Percentiles rank a stretch among this genome's conserved stretches.
These are phyloP conservation scores for Chondrus crispus DNA, from an alignment of 23 red algal genomes.

Conservation along the genomic window DNA sequence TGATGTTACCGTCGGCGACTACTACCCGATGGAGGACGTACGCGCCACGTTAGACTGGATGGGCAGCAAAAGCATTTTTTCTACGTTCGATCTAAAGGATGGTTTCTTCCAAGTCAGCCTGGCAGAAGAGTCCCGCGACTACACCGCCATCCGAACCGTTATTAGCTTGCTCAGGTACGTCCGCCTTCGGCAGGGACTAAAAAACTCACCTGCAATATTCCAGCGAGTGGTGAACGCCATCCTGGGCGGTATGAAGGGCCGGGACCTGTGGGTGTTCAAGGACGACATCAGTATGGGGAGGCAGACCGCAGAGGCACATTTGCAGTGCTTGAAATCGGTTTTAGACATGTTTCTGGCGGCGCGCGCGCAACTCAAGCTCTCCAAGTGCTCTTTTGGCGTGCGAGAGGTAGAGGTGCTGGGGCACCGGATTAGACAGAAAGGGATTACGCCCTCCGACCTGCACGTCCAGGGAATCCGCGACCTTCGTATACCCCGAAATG, in stretches of 20 bases:
- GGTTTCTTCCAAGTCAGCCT: slow-evolving; percentile 25
- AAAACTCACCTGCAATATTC: neutral
- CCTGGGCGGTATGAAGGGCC: neutral
- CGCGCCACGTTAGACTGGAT: slow-evolving; percentile 1
- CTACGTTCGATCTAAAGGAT: slow-evolving; percentile 33
- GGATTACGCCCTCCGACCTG: neutral
- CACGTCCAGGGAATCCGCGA: neutral
- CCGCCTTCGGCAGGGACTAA: slow-evolving; percentile 26
- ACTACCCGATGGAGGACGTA: slow-evolving; percentile 15
- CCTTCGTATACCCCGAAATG: neutral
- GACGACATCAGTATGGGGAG: neutral
- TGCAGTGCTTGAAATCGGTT: neutral
- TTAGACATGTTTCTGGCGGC: neutral
- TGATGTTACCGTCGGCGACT: neutral
- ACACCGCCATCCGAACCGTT: neutral
- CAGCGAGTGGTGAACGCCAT: slow-evolving; percentile 23
- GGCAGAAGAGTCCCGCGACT: neutral
- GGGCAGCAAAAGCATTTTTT: slow-evolving; percentile 5
- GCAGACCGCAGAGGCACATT: neutral
- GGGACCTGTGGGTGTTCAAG: neutral
- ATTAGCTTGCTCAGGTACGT: neutral
- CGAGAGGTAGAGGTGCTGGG: neutral
- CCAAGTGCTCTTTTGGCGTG: slow-evolving; percentile 10
- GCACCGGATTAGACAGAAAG: neutral
- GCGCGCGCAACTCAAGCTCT: neutral